These are phyloP conservation scores for Aspergillus ellipticus DNA, from an alignment of 495 filamentous ascomycete species.

Conservation along the genomic window DNA sequence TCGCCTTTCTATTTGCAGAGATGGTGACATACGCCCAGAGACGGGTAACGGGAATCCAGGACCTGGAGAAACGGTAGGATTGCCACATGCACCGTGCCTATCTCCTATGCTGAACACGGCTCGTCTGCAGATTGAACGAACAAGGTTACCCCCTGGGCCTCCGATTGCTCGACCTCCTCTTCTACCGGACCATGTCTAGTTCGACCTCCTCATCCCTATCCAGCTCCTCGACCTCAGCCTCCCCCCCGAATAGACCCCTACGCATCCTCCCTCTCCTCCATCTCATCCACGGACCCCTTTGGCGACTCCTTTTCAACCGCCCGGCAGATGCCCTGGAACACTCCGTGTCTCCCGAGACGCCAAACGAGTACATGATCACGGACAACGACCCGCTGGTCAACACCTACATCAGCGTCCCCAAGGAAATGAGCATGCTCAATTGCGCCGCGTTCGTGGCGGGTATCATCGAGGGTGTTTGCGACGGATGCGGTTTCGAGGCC, in stretches of 20 bases:
- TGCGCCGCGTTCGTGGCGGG: conserved; percentile 95
- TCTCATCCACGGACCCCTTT: conserved; percentile 86
- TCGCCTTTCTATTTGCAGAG: conserved; percentile 93
- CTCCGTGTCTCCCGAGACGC: conserved; percentile 69
- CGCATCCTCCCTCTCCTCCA: conserved; percentile 90
- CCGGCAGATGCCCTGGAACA: conserved; percentile 90
- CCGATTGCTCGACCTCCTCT: conserved; percentile 89
- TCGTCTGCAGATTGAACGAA: conserved; percentile 66
- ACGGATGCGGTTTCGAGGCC: conserved; percentile 83
- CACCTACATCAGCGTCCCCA: conserved; percentile 84
- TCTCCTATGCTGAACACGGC: neutral
- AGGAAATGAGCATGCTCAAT: conserved; percentile 93
- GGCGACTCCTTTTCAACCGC: conserved; percentile 86
- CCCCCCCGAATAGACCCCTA: conserved; percentile 70
- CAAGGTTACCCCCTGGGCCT: conserved; percentile 95
- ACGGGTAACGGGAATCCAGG: conserved; percentile 84
- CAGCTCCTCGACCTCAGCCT: conserved; percentile 66
- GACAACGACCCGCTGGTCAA: conserved; percentile 97
- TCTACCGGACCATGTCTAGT: conserved; percentile 56
- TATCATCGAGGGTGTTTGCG: conserved; percentile 91
- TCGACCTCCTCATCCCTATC: conserved; percentile 77
- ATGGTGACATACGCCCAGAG: conserved; percentile 96
- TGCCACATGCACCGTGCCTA: neutral
- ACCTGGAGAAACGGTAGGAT: conserved; percentile 83
- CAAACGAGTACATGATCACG: conserved; percentile 96